A percentile compares a stretch with the other conserved stretches of the same genome.
These are phyloP conservation scores for Combretum micranthum DNA, from an alignment of 345 rosid genomes.

Conservation along the genomic window DNA sequence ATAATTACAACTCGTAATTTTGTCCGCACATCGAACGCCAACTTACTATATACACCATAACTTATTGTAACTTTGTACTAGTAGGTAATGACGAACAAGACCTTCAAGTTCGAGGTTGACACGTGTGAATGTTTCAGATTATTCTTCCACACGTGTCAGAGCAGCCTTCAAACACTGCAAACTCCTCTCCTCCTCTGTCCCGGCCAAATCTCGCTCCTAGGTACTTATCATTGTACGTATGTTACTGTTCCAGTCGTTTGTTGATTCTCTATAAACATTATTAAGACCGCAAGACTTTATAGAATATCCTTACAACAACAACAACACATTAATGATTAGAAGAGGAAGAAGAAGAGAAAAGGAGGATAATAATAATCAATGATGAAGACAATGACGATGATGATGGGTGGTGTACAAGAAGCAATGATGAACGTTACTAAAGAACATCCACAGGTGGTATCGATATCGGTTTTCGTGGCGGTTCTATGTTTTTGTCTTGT, in stretches of 20 bases:
- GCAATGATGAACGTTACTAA: conserved; percentile 10
- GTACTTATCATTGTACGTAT: neutral
- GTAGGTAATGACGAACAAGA: too few species aligned
- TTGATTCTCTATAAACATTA: too few species aligned
- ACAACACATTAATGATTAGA: too few species aligned
- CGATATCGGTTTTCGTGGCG: conserved; percentile 66
- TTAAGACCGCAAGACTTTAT: too few species aligned
- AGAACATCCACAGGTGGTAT: conserved; percentile 55
- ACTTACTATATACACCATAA: too few species aligned
- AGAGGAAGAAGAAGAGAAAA: too few species aligned
- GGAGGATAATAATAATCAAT: too few species aligned
- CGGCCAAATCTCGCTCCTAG: conserved; percentile 4
- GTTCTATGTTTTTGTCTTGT: conserved; percentile 69
- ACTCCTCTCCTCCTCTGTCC: neutral
- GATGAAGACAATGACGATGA: conserved; percentile 1
- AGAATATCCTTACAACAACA: too few species aligned
- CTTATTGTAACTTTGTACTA: too few species aligned
- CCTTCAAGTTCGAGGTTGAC: neutral
- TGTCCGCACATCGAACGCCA: too few species aligned
- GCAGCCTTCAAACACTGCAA: neutral
- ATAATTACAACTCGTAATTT: too few species aligned
- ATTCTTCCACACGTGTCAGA: conserved; percentile 1
- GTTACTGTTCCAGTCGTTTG: too few species aligned
- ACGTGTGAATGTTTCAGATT: neutral
- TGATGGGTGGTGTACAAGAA: neutral